Evolutionary conservation across 768 basidiomycete genomes (phyloP).

Genomic region (Austroboletus eburneus): DNA sequence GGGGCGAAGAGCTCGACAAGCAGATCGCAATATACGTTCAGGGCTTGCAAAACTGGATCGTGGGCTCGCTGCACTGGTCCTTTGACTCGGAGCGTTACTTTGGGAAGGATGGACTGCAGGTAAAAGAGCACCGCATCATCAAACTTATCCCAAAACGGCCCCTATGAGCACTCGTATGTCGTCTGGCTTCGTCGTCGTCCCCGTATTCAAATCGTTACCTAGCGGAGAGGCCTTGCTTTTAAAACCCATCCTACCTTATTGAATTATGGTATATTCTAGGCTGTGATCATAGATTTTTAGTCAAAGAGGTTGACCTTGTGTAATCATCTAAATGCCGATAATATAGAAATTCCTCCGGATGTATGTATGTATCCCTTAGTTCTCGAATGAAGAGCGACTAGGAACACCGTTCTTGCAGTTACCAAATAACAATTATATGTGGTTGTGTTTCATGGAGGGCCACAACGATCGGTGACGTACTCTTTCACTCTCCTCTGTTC

Average conservation of each 20-base stretch:
- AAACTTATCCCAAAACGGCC: slow-evolving; percentile 42
- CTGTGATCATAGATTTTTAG: slow-evolving; percentile 3
- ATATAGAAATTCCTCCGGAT: not conserved
- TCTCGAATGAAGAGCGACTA: no score
- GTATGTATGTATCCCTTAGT: no score
- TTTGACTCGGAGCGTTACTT: slow-evolving; percentile 70
- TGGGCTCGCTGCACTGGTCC: slow-evolving; percentile 71
- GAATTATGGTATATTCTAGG: slow-evolving; percentile 4
- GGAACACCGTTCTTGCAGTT: no score
- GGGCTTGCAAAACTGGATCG: slow-evolving; percentile 69
- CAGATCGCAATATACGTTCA: slow-evolving; percentile 56
- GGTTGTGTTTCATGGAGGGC: slow-evolving; percentile 29
- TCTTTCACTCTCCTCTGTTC: slow-evolving; percentile 79
- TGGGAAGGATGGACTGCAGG: slow-evolving; percentile 48
- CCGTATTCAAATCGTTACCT: not conserved
- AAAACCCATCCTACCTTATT: slow-evolving; percentile 5
- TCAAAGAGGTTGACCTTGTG: not conserved
- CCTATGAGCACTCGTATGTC: slow-evolving; percentile 11
- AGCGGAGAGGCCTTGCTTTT: no score
- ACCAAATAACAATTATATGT: no score
- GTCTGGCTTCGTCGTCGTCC: not conserved
- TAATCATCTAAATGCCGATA: slow-evolving; percentile 1
- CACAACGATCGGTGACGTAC: slow-evolving; percentile 75
- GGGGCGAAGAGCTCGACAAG: slow-evolving; percentile 56
- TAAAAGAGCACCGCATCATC: slow-evolving; percentile 53